Evolutionary conservation across 192 early-diverging fungal species (phyloP), one percentile per base, ranked within the genome.

Genomic region (Lunasporangiospora selenospora): DNA sequence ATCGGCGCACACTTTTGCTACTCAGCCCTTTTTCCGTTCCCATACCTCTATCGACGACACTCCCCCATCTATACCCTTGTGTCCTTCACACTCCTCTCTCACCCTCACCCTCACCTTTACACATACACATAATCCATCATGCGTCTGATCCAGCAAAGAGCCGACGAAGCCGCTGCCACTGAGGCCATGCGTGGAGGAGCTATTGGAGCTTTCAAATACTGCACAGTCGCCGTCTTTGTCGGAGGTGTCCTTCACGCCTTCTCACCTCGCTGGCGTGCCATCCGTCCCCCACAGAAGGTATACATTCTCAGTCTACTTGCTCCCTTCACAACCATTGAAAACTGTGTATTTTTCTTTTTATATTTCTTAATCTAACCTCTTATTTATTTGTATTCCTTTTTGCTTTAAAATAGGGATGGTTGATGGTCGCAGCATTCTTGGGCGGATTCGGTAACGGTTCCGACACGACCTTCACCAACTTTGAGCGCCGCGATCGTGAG

Each of bases 381-480:
- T 9, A 18, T 52, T 26, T 27, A 1, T 34, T 19, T 32, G 2
- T 30, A 33, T 3, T 37, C 47, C 13, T 30, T 19, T 33, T 27
- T 16, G 38, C 1, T 12, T 1, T 9, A 30, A 4, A 16, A 42
- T 53, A 73, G 69, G 54, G 26, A n/a, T 73, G 69, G 69, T 33
- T 73, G 46, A 58, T 73, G 54, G 69, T 73, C 23, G 69, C 60
- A 10, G 69, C 55, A 12, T 56, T 62, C 47, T 52, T 73, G 49
- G 69, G 60, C 45, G 69, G 69, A 27, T 73, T 73, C 37, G 69
- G 69, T 15, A 73, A 73, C n/a, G 69, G 69, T 10, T 57, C 69
- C 1, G 69, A 73, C 33, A 73, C 69, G 3, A 37, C 69, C 36
- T 73, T 73, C 42, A 73, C 69, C 33, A 73, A 73, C 48, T 73